Evolutionary conservation across 176 grass and related monocot species (phyloP).

Genomic region (Secale cereale): DNA sequence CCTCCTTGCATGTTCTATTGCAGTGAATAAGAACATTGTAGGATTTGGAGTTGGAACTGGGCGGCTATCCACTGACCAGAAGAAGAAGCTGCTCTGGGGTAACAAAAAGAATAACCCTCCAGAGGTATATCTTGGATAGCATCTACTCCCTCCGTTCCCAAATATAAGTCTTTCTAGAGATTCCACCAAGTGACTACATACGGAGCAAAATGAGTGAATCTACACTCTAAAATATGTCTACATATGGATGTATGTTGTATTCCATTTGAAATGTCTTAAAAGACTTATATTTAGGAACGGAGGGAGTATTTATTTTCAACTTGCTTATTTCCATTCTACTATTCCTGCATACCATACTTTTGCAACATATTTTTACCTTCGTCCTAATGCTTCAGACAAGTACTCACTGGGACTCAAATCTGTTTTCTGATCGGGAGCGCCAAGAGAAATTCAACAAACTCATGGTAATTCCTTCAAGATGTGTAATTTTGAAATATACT

Average conservation of each 20-base stretch:
- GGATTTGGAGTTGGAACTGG: slow-evolving; percentile 58
- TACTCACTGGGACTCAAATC: slow-evolving; percentile 69
- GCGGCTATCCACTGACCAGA: slow-evolving; percentile 69
- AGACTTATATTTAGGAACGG: too few species aligned
- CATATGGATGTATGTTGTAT: too few species aligned
- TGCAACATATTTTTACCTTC: slow-evolving; percentile 8
- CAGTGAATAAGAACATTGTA: slow-evolving; percentile 87
- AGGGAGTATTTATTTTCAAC: background rate
- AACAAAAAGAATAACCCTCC: slow-evolving; percentile 74
- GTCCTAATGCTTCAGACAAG: slow-evolving; percentile 42
- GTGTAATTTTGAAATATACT: background rate
- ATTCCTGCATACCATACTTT: background rate
- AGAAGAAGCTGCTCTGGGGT: slow-evolving; percentile 97
- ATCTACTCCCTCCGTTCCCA: too few species aligned
- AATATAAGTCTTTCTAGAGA: too few species aligned
- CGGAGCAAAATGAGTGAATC: too few species aligned
- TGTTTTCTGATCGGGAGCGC: slow-evolving; percentile 80
- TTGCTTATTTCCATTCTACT: slow-evolving; percentile 4
- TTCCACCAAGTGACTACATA: too few species aligned
- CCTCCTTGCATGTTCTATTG: background rate
- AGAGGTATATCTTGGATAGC: slow-evolving; percentile 45
- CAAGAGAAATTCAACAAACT: slow-evolving; percentile 99
- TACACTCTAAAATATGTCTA: too few species aligned
- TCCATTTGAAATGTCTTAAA: too few species aligned
- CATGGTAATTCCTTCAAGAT: slow-evolving; percentile 65